Evolutionary conservation across 2,329 filamentous ascomycete species (phyloP), one percentile per base, ranked within the genome.

Genomic region (Stemphylium vesicarium): DNA sequence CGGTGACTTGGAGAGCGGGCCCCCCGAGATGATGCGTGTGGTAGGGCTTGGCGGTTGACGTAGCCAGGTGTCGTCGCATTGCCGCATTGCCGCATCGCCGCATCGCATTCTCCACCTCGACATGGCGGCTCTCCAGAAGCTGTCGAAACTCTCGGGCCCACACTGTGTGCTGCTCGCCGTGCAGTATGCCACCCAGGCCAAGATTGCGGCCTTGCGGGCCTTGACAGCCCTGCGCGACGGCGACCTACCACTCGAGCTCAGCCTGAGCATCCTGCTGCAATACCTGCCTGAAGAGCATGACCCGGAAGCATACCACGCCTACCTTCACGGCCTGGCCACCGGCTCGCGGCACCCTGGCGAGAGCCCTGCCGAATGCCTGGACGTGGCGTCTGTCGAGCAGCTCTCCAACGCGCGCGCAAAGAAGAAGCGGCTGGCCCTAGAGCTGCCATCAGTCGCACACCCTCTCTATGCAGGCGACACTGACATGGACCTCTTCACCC

Each of bases 121-220:
- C 8, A 74, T 74, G 71, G 60, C 64, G 16, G 55, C 65, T 35
- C 61, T 71, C 33, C 60, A 68, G 49, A 66, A 66, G 51, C 46
- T 73, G 13, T 54, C 64, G 45, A 57, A 74, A 50, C 79, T 91
- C 51, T 87, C 88, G 10, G 80, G 86, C 44, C 82, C 88, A 52
- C 90, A 92, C 72, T 84, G 88, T 62, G 79, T 92, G 53, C 83
- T 95, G 53, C 83, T 94, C 44, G 88, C 91, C 39, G 87, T 87
- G 18, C 85, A 91, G 67, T 83, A 88, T 64, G 86, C 90, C 49
- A 83, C 84, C 57, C 84, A 85, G 65, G 82, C 85, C 69, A 84
- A 93, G 71, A 79, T 92, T 64, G 73, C 81, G 63, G 81, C 83
- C 60, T 78, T 95, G 56, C 81, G 83, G 52, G 80, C 79, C 48